These are phyloP conservation scores for Wallacemonas collosoma DNA, from an alignment of 208 protist species.

Conservation along the genomic window DNA sequence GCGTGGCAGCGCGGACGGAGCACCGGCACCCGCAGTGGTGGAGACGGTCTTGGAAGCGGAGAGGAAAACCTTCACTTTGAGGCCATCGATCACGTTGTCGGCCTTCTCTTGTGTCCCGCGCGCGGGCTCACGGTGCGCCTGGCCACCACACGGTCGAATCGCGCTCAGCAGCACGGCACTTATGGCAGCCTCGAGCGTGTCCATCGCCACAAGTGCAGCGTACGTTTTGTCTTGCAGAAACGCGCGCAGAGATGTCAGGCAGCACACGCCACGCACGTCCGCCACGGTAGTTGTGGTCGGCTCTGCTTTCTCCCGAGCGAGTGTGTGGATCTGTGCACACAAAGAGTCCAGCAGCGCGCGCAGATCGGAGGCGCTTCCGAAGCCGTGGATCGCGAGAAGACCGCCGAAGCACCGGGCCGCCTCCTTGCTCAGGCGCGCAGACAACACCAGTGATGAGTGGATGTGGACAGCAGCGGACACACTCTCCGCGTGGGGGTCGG, in stretches of 20 bases:
- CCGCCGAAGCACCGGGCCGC: slow-evolving; percentile 35
- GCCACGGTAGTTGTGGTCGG: not conserved
- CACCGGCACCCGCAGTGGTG: not conserved
- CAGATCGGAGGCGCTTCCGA: slow-evolving; percentile 20
- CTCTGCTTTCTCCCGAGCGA: not conserved
- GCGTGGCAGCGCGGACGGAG: not conserved
- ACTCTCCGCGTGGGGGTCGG: no score
- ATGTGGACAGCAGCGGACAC: not conserved
- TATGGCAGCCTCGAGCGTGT: slow-evolving; percentile 19
- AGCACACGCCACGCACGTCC: not conserved
- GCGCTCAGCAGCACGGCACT: slow-evolving; percentile 17
- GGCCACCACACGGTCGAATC: not conserved
- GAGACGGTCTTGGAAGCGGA: not conserved
- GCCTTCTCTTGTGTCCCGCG: not conserved
- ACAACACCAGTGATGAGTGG: not conserved
- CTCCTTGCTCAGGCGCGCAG: slow-evolving; percentile 30
- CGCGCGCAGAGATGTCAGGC: slow-evolving; percentile 22
- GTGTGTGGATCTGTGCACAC: not conserved
- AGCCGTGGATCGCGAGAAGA: slow-evolving; percentile 16
- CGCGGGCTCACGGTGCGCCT: not conserved
- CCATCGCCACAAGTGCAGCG: not conserved
- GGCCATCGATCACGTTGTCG: not conserved
- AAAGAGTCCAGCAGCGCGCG: slow-evolving; percentile 17
- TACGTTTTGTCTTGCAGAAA: slow-evolving; percentile 20
- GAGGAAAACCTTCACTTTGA: slow-evolving; percentile 5